Evolutionary conservation across 2,329 filamentous ascomycete species (phyloP).

Genomic region (Rachicladosporium sp.): DNA sequence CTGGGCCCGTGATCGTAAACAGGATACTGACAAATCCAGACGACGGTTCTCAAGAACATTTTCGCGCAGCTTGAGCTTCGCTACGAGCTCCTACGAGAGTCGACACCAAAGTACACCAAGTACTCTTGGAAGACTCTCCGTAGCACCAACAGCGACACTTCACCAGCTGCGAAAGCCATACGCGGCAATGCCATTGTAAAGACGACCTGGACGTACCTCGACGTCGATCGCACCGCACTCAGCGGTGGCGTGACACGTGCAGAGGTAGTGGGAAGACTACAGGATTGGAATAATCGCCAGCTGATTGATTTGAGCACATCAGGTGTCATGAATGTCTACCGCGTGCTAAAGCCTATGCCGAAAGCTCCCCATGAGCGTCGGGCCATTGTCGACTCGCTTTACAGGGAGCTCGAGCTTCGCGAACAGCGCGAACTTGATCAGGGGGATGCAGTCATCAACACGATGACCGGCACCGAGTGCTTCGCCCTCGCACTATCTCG

Average conservation of each 20-base stretch:
- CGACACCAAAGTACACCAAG: slow-evolving; percentile 44
- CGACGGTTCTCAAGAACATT: slow-evolving; percentile 38
- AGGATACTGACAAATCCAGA: slow-evolving; percentile 3
- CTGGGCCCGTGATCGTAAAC: not conserved
- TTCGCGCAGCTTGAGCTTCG: slow-evolving; percentile 50
- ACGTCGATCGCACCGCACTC: slow-evolving; percentile 31
- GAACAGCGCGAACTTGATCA: slow-evolving; percentile 44
- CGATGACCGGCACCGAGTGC: slow-evolving; percentile 42
- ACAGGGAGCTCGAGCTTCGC: slow-evolving; percentile 37
- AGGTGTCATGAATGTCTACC: slow-evolving; percentile 44
- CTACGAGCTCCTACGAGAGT: slow-evolving; percentile 44
- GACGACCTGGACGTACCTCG: slow-evolving; percentile 34
- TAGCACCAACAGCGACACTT: slow-evolving; percentile 26
- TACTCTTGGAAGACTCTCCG: slow-evolving; percentile 38
- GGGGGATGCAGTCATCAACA: slow-evolving; percentile 37
- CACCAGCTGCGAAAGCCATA: slow-evolving; percentile 35
- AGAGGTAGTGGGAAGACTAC: slow-evolving; percentile 43
- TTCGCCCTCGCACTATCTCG: slow-evolving; percentile 40
- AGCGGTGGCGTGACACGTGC: slow-evolving; percentile 26
- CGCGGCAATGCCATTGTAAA: slow-evolving; percentile 29
- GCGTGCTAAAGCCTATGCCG: slow-evolving; percentile 38
- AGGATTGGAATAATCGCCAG: slow-evolving; percentile 39
- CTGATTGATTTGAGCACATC: slow-evolving; percentile 40
- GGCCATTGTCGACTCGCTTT: slow-evolving; percentile 25
- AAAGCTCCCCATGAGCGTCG: slow-evolving; percentile 29